Evolutionary conservation across 768 basidiomycete genomes (phyloP), one percentile per base, ranked within the genome.

Genomic region (Amanita rimosa): DNA sequence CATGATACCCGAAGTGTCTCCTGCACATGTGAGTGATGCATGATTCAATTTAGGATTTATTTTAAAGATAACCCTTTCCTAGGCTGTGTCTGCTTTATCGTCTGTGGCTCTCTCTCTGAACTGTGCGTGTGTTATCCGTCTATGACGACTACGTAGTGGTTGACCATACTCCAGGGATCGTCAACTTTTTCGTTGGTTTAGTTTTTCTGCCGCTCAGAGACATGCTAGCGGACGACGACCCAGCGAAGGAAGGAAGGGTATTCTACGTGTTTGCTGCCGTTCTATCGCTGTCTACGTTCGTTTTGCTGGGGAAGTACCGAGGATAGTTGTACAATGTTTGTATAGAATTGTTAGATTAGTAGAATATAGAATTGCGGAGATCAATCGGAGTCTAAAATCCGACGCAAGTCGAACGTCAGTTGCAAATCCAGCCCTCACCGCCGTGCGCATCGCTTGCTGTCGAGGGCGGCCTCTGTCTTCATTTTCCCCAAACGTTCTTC

Each of bases 1-100:
- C 34, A 82, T 97, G 63, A 81, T 95, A 27, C 81, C 92, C 13
- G 93, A 97, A 59, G 79, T 96, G 17, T 84, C 92, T 2, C 91
- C 91, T 1, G 63, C 75, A 44, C 75, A 85, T 57, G 90, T 85
- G 62, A 53, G 86, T 70, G 35, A 36, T 43, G 4, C 24, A 2
- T 1, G 34, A 27, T 34, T 31, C 26, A 17, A 24, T 11, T 10
- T n/a, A 29, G 19, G 22, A 46, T 11, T 11, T 42, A 38, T 33
- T 57, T n/a, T n/a, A n/a, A n/a, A n/a, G n/a, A n/a, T n/a, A 27
- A 48, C 10, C 34, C 21, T 6, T 34, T 49, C 40, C 24, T 47
- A 87, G 82, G 86, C 86, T 38, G 82, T 87, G n/a, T 87, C 85
- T 19, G 79, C 85, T 2, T 67, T 89, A 9, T 87, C 87, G 0